Conservation (phyloP, 176 grass and related monocot species). For the Otatea glauca region DNA sequence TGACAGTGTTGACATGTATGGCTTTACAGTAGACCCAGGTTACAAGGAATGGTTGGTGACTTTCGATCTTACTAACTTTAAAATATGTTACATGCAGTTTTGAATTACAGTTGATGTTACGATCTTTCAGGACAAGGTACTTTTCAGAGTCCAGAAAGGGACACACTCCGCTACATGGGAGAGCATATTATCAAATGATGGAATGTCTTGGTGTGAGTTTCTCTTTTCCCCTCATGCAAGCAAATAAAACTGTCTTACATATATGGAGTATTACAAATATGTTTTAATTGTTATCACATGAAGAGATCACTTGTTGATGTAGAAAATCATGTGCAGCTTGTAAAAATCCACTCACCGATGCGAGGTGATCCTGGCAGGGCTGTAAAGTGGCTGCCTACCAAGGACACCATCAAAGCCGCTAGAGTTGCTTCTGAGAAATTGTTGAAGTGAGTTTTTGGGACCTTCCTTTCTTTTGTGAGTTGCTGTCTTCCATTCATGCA, state of each 20-base stretch:
- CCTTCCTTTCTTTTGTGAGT: background rate
- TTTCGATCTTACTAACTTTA: background rate
- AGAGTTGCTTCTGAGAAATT: slow-evolving; percentile 86
- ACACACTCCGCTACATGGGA: slow-evolving; percentile 89
- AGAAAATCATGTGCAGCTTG: slow-evolving; percentile 60
- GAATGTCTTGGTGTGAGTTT: slow-evolving; percentile 94
- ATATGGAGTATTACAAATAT: slow-evolving; percentile 4
- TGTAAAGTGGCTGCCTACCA: slow-evolving; percentile 66
- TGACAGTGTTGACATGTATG: slow-evolving; percentile 95
- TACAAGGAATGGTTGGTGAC: slow-evolving; percentile 91
- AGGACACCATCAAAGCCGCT: slow-evolving; percentile 65
- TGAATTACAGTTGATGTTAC: slow-evolving; percentile 33
- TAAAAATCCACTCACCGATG: slow-evolving; percentile 97
- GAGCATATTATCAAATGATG: slow-evolving; percentile 99
- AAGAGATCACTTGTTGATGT: slow-evolving; percentile 14
- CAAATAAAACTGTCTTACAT: background rate
- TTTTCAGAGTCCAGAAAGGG: slow-evolving; percentile 93
- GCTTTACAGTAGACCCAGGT: slow-evolving; percentile 96
- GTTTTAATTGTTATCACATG: background rate
- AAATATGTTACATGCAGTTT: slow-evolving; percentile 22
- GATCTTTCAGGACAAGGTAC: slow-evolving; percentile 87
- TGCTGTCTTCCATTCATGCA: background rate
- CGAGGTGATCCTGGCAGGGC: slow-evolving; percentile 69
- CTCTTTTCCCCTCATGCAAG: slow-evolving; percentile 6
- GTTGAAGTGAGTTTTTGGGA: slow-evolving; percentile 58